phyloP scores from a whole-genome alignment of 202 grass and related monocot species.

The Bolboschoenoplectus hybrid region DNA sequence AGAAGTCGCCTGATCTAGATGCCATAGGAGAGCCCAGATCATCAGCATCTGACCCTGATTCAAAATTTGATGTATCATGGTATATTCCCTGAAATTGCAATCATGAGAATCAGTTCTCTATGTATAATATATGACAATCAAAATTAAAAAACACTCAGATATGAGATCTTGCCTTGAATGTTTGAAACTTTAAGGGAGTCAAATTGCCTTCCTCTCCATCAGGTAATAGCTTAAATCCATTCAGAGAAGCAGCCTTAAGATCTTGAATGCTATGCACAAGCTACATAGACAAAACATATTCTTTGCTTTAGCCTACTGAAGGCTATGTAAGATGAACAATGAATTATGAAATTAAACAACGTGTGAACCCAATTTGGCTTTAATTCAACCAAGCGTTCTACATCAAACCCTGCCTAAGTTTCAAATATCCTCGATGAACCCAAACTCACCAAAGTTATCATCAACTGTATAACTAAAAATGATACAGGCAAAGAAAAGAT shows the following conservation, averaged over 20 bases:
- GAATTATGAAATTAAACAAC: conserved; percentile 3
- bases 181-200: conserved; percentile 42
- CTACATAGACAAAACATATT: conserved; percentile 47
- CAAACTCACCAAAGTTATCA: background rate
- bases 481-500: background rate
- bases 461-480: background rate
- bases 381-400: background rate
- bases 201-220: conserved; percentile 61
- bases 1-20: conserved; percentile 63
- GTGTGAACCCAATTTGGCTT: background rate
- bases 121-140: background rate
- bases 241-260: conserved; percentile 55
- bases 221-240: conserved; percentile 60
- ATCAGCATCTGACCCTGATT: conserved; percentile 90
- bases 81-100: conserved; percentile 42
- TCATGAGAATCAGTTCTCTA: conserved; percentile 37
- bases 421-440: background rate
- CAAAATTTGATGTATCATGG: conserved; percentile 70
- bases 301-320: conserved; percentile 20
- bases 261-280: conserved; percentile 69
- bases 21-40: conserved; percentile 76
- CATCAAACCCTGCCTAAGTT: background rate
- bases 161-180: conserved; percentile 66
- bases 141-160: conserved; percentile 33
- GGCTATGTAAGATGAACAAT: background rate